Percentiles rank a stretch among this genome's conserved stretches.
Evolutionary conservation across 345 rosid genomes (phyloP).

Genomic region (Populus alba): DNA sequence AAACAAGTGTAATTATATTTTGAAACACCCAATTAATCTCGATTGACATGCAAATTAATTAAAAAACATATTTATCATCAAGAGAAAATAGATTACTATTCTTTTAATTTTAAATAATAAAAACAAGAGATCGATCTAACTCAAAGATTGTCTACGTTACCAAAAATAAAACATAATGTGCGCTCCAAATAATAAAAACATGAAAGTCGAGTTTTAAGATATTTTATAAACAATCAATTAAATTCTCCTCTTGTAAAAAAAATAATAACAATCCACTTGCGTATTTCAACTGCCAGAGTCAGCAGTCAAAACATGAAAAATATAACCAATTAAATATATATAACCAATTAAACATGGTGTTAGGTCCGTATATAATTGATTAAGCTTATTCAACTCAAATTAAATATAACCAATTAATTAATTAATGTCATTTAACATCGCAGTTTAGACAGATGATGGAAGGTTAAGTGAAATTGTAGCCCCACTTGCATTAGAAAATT

Average conservation of each 20-base stretch:
- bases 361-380: neutral
- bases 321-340: neutral
- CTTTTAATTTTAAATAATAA: too few relatives aligned
- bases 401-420: neutral
- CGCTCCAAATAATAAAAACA: neutral
- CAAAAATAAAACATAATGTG: neutral
- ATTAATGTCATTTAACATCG: conserved; percentile 3
- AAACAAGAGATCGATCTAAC: neutral
- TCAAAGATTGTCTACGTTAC: too few relatives aligned
- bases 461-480: neutral
- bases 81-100: too few relatives aligned
- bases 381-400: neutral
- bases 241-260: neutral
- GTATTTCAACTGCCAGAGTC: neutral
- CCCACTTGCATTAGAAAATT: neutral
- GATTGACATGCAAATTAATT: too few relatives aligned
- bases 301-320: conserved; percentile 6
- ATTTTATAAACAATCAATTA: too few relatives aligned
- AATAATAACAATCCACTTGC: neutral
- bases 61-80: too few relatives aligned
- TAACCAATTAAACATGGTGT: neutral
- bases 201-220: too few relatives aligned
- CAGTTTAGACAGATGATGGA: neutral
- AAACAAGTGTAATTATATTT: too few relatives aligned
- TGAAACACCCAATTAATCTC: too few relatives aligned